A percentile compares a stretch with the other conserved stretches of the same genome.
Conservation (phyloP, 257 asterid species). For the Solanum rostratum region DNA sequence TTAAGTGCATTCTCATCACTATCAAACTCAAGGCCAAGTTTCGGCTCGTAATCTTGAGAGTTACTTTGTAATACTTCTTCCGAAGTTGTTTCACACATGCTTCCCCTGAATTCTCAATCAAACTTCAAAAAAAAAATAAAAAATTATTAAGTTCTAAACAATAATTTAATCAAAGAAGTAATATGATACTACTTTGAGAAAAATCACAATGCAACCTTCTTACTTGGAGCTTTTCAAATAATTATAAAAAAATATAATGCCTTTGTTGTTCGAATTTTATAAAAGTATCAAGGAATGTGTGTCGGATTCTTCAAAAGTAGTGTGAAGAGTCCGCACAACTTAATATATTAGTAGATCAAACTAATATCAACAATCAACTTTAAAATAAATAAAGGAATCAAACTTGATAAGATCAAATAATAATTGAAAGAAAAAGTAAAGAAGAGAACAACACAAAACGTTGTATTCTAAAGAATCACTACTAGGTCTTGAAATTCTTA, state of each 20-base stretch:
- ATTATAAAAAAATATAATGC: background rate
- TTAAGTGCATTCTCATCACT: background rate
- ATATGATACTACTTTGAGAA: background rate
- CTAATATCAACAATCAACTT: too few relatives aligned
- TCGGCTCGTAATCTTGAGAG: background rate
- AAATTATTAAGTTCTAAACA: background rate
- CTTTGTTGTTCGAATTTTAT: background rate
- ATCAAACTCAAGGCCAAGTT: background rate
- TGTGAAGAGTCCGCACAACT: background rate
- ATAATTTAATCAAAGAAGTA: background rate
- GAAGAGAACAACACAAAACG: background rate
- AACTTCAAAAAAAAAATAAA: background rate
- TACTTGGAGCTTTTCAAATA: background rate
- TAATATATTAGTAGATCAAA: background rate
- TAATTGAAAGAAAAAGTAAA: too few relatives aligned
- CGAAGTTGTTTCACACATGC: background rate
- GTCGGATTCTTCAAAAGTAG: background rate
- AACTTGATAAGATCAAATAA: background rate
- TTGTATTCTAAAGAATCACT: background rate
- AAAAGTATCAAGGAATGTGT: too few relatives aligned
- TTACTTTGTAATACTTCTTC: background rate
- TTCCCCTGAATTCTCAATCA: background rate
- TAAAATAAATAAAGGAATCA: too few relatives aligned
- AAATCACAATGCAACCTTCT: too few relatives aligned
- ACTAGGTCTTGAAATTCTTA: background rate